Evolutionary conservation across 208 protist genomes (phyloP), one percentile per base, ranked within the genome.

Genomic region (Trypanosoma mega): DNA sequence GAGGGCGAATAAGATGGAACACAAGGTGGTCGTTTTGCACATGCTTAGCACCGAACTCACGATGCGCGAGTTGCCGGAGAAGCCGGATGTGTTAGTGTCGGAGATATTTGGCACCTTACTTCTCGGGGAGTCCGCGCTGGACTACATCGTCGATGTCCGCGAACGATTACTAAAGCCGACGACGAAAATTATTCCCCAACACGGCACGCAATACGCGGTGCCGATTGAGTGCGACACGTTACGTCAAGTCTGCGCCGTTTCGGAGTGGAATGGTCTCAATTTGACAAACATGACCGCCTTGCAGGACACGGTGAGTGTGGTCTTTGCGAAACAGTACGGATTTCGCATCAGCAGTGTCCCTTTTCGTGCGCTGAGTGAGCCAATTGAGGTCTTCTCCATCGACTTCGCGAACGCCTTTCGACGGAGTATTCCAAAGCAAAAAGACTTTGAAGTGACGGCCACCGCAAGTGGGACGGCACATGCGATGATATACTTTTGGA

Each of bases 311-410:
- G 79, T 76, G 2, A 92, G 80, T 50, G 63, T 91, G 11, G 89
- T 97, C 48, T 97, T 97, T 78, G 94, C 93, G 11, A 97, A 97
- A 75, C 86, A 94, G 72, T 97, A 97, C 65, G 93, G 93, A 43
- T 94, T 96, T 67, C 88, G 88, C 56, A 80, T 97, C 70, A 91
- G 77, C 66, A 93, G 84, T 48, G 80, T 96, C 0, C 78, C 84
- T 1, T 91, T 86, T 61, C 71, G 66, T 31, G 49, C 60, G 21
- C 76, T 95, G 34, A 52, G 72, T n/a, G 82, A 78, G 21, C 87
- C 86, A 9, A 74, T 97, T n/a, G 54, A 63, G 45, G 50, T 97
- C 16, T 78, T 97, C 18, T 53, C 65, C 9, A 64, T 97, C 57
- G 90, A 97, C 73, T 97, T 97, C 66, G 68, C 72, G 0, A 58